Evolutionary conservation across 2,329 filamentous ascomycete species (phyloP), one percentile per base, ranked within the genome.

Genomic region (Aspergillus ustus): DNA sequence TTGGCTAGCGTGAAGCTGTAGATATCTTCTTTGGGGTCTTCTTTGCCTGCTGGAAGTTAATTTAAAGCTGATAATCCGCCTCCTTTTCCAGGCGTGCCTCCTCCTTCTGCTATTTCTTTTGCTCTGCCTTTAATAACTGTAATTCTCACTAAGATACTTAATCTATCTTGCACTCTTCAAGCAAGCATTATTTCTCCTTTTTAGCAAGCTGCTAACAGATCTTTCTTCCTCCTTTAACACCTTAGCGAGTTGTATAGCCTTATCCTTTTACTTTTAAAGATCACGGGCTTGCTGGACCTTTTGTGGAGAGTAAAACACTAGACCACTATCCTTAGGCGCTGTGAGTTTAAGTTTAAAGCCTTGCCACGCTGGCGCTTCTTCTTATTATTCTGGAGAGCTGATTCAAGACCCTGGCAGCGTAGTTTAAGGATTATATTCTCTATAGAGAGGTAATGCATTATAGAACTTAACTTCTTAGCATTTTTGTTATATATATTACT

Each of bases 401-500:
- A 37, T n/a, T 59, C 50, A 11, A 62, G 56, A 34, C 51, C 55
- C 3, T 62, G 5, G 17, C 44, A 54, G 20, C 45, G 44, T 37
- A 58, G 49, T 46, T 58, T 57, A 7, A 62, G 44, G 8, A 61
- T 8, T 17, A 57, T 58, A 61, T 48, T 54, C 53, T 57, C 48
- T 53, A 43, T 61, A 53, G 28, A 61, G 25, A 61, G 59, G 31
- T 49, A 4, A 19, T 58, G 31, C 31, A 58, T 58, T 19, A 44
- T 59, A 45, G 44, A 50, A 28, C 55, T 58, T 19, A 62, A 34
- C 37, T 62, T 59, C 44, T 59, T 59, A 25, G 51, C 28, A 17
- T 54, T 55, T 58, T 58, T 8, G 15, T 62, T n/a, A 59, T 55
- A 58, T 20, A 59, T 7, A 59, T 62, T 34, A 44, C 50, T 31